Base-by-base conservation (phyloP, 179 eudicot genomes). In the Sideroxylon spinosum region DNA sequence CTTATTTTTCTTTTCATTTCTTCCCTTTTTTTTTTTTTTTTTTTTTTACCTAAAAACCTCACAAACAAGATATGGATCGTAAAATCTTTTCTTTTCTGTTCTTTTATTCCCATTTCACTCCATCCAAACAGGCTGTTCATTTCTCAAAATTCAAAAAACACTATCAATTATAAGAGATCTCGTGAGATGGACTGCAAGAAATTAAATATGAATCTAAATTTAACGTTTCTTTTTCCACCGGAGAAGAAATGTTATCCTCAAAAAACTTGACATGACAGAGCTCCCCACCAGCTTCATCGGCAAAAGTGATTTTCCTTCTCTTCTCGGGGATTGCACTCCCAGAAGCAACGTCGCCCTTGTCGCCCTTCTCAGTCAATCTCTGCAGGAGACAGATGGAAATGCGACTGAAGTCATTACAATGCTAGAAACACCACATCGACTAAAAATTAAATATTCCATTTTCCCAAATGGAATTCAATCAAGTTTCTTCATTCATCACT, bases 261-360 rank as follows among this genome's bases (percentile, higher is more conserved):
- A 89, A 88, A 26, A 87, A 73, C 84, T 81, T 90, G 80, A 95
- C 88, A 57, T 91, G 84, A 61, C 98, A 95, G 48, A 95, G 90
- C 59, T 76, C 86, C 61, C 93, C 94, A 62, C 98, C 98, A 56
- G 88, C 97, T 89, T 95, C 98, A 76, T 95, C 97, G 4, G 99
- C 99, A 78, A 95, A 95, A 17, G 64, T 82, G 70, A 95, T 93
- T 85, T 85, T 90, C 80, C 87, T 93, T 80, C 86, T 83, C 78
- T 79, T 87, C 82, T 81, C 88, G 0, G 80, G 84, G 44, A 16
- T 65, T 32, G 53, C 73, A 60, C 71, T 89, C 78, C 74, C 83
- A 46, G 88, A 76, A 79, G 85, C 78, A 53, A 83, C 66, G 29
- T 81, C 81, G 50, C 67, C 85, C 75, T 81, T 79, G 69, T 37